phyloP scores from a whole-genome alignment of 129 eudicot genomes.

The Pseudognaphalium luteoalbum region DNA sequence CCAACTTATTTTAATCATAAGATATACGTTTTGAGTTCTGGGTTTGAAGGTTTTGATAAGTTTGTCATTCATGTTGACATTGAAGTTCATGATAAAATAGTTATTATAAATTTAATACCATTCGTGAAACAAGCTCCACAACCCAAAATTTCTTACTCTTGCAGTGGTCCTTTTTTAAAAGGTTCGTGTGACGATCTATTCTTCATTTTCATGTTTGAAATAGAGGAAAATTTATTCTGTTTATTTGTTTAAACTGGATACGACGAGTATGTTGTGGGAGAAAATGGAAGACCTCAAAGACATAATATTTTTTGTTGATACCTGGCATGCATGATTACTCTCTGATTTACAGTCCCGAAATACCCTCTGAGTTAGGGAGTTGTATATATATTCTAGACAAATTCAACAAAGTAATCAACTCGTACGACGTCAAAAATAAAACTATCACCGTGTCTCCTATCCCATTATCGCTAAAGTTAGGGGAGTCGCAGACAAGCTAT shows the following conservation, averaged over 20 bases:
- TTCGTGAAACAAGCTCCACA: background rate
- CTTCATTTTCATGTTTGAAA: background rate
- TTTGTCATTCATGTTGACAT: constrained; percentile 20
- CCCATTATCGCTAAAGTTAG: background rate
- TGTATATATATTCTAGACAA: constrained; percentile 8
- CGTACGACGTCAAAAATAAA: constrained; percentile 17
- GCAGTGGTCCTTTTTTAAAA: background rate
- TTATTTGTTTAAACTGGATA: constrained; percentile 16
- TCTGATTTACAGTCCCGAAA: background rate
- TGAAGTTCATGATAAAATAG: background rate
- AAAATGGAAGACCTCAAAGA: constrained; percentile 16
- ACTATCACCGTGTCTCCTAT: constrained; percentile 14
- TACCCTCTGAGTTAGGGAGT: constrained; percentile 15
- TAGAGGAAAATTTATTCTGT: background rate
- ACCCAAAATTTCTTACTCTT: fast-evolving
- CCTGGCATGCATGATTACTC: background rate
- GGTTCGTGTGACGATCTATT: constrained; percentile 16
- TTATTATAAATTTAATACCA: constrained; percentile 4
- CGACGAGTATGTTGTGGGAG: constrained; percentile 16
- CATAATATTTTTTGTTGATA: constrained; percentile 15
- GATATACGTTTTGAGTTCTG: constrained; percentile 11
- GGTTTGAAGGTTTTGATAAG: fast-evolving
- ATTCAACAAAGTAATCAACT: background rate
- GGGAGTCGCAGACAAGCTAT: background rate
- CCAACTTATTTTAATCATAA: constrained; percentile 17